phyloP scores from a whole-genome alignment of 2,329 filamentous ascomycete species.

The Diaporthe sp. region DNA sequence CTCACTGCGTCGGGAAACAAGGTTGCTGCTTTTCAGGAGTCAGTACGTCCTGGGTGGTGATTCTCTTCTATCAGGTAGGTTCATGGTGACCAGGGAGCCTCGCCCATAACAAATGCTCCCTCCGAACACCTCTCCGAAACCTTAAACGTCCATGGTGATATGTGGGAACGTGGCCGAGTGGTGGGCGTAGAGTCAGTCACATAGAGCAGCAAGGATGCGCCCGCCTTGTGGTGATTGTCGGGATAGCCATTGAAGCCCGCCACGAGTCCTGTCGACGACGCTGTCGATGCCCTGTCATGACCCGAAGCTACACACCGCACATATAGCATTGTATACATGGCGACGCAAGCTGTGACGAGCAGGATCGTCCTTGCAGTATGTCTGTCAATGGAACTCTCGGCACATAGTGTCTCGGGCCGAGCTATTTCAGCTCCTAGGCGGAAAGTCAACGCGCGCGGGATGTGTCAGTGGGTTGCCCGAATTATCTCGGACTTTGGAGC shows the following conservation, averaged over 20 bases:
- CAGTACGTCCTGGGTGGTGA: not conserved
- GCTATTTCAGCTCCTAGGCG: not conserved
- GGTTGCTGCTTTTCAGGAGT: not conserved
- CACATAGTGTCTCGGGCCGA: conserved; percentile 23
- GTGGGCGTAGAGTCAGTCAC: not conserved
- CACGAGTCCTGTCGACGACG: not conserved
- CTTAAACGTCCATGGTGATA: not conserved
- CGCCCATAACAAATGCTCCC: not conserved
- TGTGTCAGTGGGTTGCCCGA: conserved; percentile 7
- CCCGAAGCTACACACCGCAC: not conserved
- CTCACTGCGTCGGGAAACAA: not conserved
- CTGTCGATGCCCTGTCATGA: not conserved
- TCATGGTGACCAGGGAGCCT: not conserved
- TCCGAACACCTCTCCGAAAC: not conserved
- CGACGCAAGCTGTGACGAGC: not conserved
- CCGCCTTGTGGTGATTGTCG: not conserved
- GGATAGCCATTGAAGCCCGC: not conserved
- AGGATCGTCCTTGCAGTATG: not conserved
- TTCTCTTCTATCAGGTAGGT: not conserved
- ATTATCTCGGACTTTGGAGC: not conserved
- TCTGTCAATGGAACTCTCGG: not conserved
- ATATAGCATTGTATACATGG: not conserved
- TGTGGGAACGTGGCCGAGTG: not conserved
- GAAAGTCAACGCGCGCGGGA: not conserved
- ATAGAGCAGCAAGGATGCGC: not conserved